Percentiles rank a stretch among this genome's conserved stretches.
phyloP scores from a whole-genome alignment of 2,329 filamentous ascomycete species.

The Neurospora sp. region DNA sequence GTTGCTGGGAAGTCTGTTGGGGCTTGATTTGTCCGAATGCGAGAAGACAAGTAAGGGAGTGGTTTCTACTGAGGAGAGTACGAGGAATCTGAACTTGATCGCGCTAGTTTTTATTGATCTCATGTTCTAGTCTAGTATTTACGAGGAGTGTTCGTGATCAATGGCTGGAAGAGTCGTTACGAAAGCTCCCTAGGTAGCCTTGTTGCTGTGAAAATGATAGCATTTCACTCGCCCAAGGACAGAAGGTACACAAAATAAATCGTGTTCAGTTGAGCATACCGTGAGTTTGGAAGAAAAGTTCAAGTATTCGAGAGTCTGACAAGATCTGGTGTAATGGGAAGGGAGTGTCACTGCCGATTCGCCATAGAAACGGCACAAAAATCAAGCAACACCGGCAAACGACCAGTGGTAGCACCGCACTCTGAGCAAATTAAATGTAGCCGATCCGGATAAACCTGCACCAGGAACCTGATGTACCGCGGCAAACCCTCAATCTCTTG shows the following conservation, averaged over 20 bases:
- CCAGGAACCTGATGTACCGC: neutral
- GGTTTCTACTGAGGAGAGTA: neutral
- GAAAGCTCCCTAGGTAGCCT: neutral
- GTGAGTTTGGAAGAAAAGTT: no score
- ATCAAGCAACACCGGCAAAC: no score
- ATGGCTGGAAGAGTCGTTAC: neutral
- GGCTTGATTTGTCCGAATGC: neutral
- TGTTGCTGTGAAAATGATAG: neutral
- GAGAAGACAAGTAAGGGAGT: neutral
- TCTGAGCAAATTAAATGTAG: neutral
- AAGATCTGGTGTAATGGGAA: no score
- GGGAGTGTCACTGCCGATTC: no score
- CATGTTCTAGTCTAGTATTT: neutral
- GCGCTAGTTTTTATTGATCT: neutral
- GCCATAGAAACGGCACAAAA: no score
- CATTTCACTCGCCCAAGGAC: no score
- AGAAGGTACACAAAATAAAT: no score
- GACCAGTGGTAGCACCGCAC: neutral
- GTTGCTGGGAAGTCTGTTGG: neutral
- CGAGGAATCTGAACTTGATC: neutral
- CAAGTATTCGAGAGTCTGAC: no score
- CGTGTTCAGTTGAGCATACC: no score
- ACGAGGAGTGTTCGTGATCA: neutral
- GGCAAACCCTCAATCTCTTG: neutral
- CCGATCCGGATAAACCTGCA: neutral